Percentiles rank a stretch among this genome's conserved stretches.
These are phyloP conservation scores for Hyparrhenia diplandra DNA, from an alignment of 176 grass and related monocot genomes.

Conservation along the genomic window DNA sequence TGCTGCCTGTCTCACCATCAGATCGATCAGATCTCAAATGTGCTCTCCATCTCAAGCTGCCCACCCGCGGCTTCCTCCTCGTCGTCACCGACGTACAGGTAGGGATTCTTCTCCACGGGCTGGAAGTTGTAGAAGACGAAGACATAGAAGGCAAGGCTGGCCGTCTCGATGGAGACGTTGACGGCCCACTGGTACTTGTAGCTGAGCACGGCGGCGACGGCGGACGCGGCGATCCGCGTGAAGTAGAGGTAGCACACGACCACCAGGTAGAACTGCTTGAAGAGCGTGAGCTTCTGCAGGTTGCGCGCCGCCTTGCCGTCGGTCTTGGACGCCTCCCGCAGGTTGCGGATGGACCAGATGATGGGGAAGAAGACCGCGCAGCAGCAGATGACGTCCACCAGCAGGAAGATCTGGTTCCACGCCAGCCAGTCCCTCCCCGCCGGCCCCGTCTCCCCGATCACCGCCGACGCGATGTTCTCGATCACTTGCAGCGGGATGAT, in stretches of 20 bases:
- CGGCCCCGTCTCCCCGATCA: constrained; percentile 67
- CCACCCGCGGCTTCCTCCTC: constrained; percentile 50
- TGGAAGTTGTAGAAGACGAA: constrained; percentile 64
- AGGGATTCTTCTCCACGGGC: constrained; percentile 50
- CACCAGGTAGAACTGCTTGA: constrained; percentile 67
- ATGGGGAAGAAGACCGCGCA: constrained; percentile 66
- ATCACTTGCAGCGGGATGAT: constrained; percentile 57
- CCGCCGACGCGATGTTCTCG: constrained; percentile 51
- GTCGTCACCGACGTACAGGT: constrained; percentile 55
- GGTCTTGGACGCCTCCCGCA: constrained; percentile 64
- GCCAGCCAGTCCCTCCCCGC: constrained; percentile 42
- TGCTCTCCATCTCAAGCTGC: constrained; percentile 44
- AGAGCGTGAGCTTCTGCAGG: constrained; percentile 71
- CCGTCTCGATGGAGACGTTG: constrained; percentile 27
- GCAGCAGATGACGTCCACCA: constrained; percentile 61
- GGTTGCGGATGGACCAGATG: constrained; percentile 66
- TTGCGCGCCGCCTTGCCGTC: constrained; percentile 65
- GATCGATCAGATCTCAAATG: constrained; percentile 61
- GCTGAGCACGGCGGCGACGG: constrained; percentile 42
- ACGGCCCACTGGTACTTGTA: constrained; percentile 56
- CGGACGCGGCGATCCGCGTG: constrained; percentile 41
- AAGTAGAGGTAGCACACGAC: constrained; percentile 69
- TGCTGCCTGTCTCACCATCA: constrained; percentile 42
- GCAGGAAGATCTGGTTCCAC: constrained; percentile 68
- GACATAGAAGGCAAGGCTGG: constrained; percentile 41